Base-by-base conservation (phyloP, 352 stramenopile genomes). In the Phytophthora pisi region DNA sequence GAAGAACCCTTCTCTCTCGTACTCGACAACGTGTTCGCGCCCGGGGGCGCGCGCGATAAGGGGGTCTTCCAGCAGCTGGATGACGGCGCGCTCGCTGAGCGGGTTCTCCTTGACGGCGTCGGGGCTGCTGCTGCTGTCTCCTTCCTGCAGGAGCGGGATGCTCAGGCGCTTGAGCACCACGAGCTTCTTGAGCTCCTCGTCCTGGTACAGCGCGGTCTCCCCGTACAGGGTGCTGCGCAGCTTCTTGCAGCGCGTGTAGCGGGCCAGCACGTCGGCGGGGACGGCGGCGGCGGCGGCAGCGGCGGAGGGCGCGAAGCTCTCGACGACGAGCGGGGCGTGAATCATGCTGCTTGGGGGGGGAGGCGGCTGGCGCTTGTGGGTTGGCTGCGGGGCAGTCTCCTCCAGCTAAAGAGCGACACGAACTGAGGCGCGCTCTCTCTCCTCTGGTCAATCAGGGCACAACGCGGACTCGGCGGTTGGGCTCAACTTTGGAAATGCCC, bases 131-230 rank as follows among this genome's bases (percentile, higher is more conserved):
- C 62, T 51, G 43, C 20, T 20, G 20, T 57, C 62, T 36, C 85
- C 78, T n/a, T 79, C 68, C 10, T 78, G 68, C 31, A 90, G 58
- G 4, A 72, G 59, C 0, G 60, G 51, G 38, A 90, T 73, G 30
- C 58, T 80, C 1, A 85, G 66, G 26, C 78, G 79, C 64, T 90
- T 90, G 66, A 90, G 73, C 55, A 88, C 82, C 13, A 87, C 76
- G 30, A 82, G 66, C 68, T 81, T 71, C 43, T 78, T 74, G 7
- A 64, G 63, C 20, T 64, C 51, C 20, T 72, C 51, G 50, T 90
- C 81, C 4, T 70, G 72, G 61, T 78, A 89, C 20, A 92, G 66
- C 13, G 74, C 63, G 18, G 81, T 87, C 57, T 90, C 78, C 42
- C 81, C 84, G 59, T 86, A 90, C 16, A 88, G 63, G 18, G 84